Evolutionary conservation across 179 eudicot genomes (phyloP), one percentile per base, ranked within the genome.

Genomic region (Camellia oleifera): DNA sequence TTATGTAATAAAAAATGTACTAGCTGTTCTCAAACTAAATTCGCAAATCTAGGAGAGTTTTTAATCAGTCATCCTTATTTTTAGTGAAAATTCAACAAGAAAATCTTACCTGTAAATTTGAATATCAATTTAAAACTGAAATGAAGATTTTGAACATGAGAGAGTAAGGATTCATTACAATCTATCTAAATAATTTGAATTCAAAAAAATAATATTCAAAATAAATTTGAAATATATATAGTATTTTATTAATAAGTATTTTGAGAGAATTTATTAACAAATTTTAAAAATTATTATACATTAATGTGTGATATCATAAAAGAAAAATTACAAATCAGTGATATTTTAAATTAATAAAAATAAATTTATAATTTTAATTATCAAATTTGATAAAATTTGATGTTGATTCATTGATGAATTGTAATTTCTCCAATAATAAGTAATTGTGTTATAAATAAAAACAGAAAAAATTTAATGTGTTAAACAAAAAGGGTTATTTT

Each of bases 41-140:
- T 42, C 72, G 72, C 52, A 68, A 48, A 68, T 68, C 72, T 4
- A 68, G 72, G 72, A 68, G 44, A 48, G 52, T 48, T 48, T 48
- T 48, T 48, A 5, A 68, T 48, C 10, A n/a, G 42, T 5, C 72
- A 50, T 50, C 50, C 42, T 68, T 18, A 40, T 68, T 68, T 68
- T 68, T 50, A 44, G 20, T 40, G 10, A 1, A 32, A 32, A 32
- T 32, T 32, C 40, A 57, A 57, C 66, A 62, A 62, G 66, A 17
- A 8, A 62, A 15, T 20, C 66, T 62, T 17, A 62, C 23, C 32
- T 17, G 23, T 62, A 62, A 17, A n/a, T 15, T 62, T n/a, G 6
- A 17, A 18, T 5, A 62, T 1, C 3, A 15, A 62, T 62, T 18
- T 5, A 15, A 17, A 15, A 62, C 23, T 17, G 4, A 3, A 62